phyloP scores from a whole-genome alignment of 2,329 filamentous ascomycete species.

The Colletotrichum australisinense region DNA sequence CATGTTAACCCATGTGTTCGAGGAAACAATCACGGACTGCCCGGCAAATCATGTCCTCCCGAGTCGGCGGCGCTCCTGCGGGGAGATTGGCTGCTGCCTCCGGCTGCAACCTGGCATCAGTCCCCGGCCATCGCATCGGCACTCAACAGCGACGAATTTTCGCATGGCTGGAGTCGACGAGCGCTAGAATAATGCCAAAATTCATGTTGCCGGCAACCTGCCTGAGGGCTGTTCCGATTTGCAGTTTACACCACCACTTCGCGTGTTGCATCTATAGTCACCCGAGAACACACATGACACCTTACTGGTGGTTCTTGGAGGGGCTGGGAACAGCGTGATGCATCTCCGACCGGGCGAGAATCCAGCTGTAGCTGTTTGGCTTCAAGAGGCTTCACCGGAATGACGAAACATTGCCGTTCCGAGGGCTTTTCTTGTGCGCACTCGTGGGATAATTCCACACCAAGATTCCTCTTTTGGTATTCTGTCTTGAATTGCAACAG shows the following conservation, averaged over 20 bases:
- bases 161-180: background rate
- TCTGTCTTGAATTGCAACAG: background rate
- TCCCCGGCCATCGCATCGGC: background rate
- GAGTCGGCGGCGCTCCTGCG: background rate
- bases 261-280: background rate
- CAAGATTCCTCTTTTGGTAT: background rate
- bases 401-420: background rate
- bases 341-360: background rate
- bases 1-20: slow-evolving; percentile 12
- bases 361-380: background rate
- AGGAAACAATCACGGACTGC: background rate
- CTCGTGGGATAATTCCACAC: background rate
- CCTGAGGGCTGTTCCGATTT: background rate
- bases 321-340: background rate
- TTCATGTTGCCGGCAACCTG: slow-evolving; percentile 4
- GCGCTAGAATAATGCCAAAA: slow-evolving; percentile 16
- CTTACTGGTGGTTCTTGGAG: background rate
- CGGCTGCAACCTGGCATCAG: slow-evolving; percentile 2
- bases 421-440: background rate
- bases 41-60: slow-evolving; percentile 16
- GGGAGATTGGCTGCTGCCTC: slow-evolving; percentile 21
- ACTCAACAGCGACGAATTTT: background rate
- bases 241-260: background rate
- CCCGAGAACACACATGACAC: background rate
- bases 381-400: background rate